Base-by-base conservation (phyloP, 257 asterid genomes). In the Jaltomata sinuosa region DNA sequence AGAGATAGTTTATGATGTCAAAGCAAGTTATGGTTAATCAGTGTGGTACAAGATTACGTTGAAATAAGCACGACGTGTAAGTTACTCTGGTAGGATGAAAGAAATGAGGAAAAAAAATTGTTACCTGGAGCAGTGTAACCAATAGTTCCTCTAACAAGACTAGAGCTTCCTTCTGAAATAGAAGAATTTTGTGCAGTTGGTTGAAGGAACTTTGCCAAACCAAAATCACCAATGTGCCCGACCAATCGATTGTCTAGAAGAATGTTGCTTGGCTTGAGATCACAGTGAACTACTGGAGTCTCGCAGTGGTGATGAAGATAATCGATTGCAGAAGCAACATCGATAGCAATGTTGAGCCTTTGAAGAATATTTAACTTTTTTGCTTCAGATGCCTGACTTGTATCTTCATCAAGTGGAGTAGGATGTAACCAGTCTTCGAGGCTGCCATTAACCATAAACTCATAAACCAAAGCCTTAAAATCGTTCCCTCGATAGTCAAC, bases 121-220 rank as follows among this genome's bases (percentile, higher is more conserved):
- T 62, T 87, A 87, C 89, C 89, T 84, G 90, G 90, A 47, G 89
- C 85, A n/a, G 82, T 78, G 53, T 87, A 89, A 69, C 90, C 90
- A 15, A 79, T 85, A 49, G 90, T 64, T 38, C 89, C 91, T 68
- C 86, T 76, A 8, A 83, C 69, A 76, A 78, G 68, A 22, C 83
- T 80, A 34, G 85, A 83, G 78, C 74, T 83, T 38, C 78, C 32
- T 40, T 53, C 12, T 47, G 81, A 76, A 76, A 16, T 29, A 27
- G 61, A 76, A 47, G 81, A 47, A 34, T 53, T 61, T 50, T 81
- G 87, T 12, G 68, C 61, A 22, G 65, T 74, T 53, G 38, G 77
- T 7, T 84, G 82, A 78, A 84, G 64, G 40, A 89, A 81, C 64
- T 76, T 87, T 10, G 87, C 85, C 64, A 89, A 65, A n/a, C 87